Evolutionary conservation across 306 rosid species (phyloP).

Genomic region (Vachellia pachyceras): DNA sequence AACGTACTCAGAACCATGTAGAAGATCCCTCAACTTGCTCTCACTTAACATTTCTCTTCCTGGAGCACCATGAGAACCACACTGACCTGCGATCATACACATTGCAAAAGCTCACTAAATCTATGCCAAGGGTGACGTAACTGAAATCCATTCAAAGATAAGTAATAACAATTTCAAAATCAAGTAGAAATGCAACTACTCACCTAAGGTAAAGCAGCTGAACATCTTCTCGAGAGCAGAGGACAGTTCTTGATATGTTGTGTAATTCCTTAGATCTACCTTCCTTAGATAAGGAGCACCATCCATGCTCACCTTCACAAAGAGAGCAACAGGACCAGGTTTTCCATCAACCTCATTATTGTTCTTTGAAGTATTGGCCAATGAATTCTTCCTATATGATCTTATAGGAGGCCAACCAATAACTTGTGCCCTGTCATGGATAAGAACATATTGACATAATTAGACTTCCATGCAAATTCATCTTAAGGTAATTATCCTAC

Average conservation of each 20-base stretch:
- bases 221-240: slow-evolving; percentile 98
- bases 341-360: slow-evolving; percentile 93
- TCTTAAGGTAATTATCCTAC: not conserved
- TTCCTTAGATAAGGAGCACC: slow-evolving; percentile 99
- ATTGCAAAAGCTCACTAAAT: slow-evolving; percentile 31
- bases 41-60: slow-evolving; percentile 83
- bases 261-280: slow-evolving; percentile 86
- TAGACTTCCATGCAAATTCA: not conserved
- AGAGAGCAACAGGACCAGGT: slow-evolving; percentile 77
- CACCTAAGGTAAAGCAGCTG: slow-evolving; percentile 91
- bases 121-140: not conserved
- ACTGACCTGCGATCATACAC: slow-evolving; percentile 67
- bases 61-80: slow-evolving; percentile 83
- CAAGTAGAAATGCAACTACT: slow-evolving; percentile 33
- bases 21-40: slow-evolving; percentile 93
- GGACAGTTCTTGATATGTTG: slow-evolving; percentile 83
- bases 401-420: slow-evolving; percentile 99
- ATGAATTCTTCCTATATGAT: slow-evolving; percentile 85
- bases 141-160: not conserved
- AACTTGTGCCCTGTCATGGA: slow-evolving; percentile 83
- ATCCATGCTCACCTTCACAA: slow-evolving; percentile 98
- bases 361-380: slow-evolving; percentile 78
- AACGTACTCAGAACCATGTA: slow-evolving; percentile 94
- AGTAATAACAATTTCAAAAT: not conserved
- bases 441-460: slow-evolving; percentile 27